These are phyloP conservation scores for Colletotrichum ledebouriae DNA, from an alignment of 2,329 filamentous ascomycete genomes.

Conservation along the genomic window DNA sequence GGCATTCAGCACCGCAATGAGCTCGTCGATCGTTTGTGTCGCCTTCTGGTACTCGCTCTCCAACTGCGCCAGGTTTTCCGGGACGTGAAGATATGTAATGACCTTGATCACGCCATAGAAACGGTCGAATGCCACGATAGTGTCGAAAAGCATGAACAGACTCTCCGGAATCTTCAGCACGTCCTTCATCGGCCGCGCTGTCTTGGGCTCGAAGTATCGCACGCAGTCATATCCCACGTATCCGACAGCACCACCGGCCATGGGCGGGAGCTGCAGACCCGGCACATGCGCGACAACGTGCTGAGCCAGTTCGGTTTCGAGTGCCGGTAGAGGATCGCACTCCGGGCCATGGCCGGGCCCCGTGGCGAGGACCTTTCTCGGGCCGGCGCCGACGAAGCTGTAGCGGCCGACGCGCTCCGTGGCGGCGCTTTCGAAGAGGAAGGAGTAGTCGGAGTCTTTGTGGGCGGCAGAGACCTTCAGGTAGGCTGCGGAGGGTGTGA, in stretches of 20 bases:
- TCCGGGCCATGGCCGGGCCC: slow-evolving; percentile 89
- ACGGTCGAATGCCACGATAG: slow-evolving; percentile 92
- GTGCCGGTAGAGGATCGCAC: slow-evolving; percentile 84
- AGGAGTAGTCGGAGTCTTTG: slow-evolving; percentile 80
- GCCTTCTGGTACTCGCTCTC: slow-evolving; percentile 79
- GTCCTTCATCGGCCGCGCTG: slow-evolving; percentile 89
- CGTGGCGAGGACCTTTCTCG: slow-evolving; percentile 85
- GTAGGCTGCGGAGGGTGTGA: slow-evolving; percentile 96
- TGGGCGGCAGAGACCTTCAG: slow-evolving; percentile 87
- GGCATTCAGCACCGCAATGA: slow-evolving; percentile 79
- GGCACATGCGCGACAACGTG: slow-evolving; percentile 87
- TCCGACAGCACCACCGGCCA: slow-evolving; percentile 93
- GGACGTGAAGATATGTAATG: slow-evolving; percentile 88
- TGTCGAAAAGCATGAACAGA: slow-evolving; percentile 97
- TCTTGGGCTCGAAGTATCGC: slow-evolving; percentile 97
- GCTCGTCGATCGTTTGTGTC: slow-evolving; percentile 71
- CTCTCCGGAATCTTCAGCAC: slow-evolving; percentile 91
- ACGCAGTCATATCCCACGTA: slow-evolving; percentile 99
- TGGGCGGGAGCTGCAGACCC: slow-evolving; percentile 82
- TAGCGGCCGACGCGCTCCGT: slow-evolving; percentile 95
- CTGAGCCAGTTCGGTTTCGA: slow-evolving; percentile 84
- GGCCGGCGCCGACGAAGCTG: slow-evolving; percentile 91
- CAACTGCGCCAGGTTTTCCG: slow-evolving; percentile 67
- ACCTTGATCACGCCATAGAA: slow-evolving; percentile 95
- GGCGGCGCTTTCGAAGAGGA: slow-evolving; percentile 95